Conservation (phyloP, 2,329 filamentous ascomycete genomes). For the Sporothrix brasiliensis region DNA sequence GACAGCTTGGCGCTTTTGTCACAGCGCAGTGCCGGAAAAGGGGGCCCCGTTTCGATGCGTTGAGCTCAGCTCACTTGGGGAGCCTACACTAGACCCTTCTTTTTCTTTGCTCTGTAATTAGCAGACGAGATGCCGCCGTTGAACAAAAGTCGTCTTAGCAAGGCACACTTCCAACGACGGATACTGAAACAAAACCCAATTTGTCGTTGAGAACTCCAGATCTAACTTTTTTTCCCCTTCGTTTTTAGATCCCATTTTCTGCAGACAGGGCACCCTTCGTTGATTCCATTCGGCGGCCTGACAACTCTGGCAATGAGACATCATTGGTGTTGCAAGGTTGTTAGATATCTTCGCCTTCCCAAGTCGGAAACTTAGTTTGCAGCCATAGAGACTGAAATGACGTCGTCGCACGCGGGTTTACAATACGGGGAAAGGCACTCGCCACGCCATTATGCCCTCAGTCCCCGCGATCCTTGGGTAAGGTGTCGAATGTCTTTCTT, state of each 20-base stretch:
- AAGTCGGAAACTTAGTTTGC: background rate
- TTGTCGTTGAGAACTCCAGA: no score
- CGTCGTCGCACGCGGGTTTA: constrained; percentile 7
- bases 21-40: background rate
- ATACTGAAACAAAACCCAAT: no score
- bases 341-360: background rate
- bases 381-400: background rate
- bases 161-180: no score
- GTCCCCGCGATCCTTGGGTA: constrained; percentile 12
- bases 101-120: background rate
- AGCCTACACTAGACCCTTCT: background rate
- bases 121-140: background rate
- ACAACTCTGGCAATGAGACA: background rate
- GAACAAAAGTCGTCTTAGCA: background rate
- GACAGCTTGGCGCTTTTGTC: constrained; percentile 10
- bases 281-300: constrained; percentile 2
- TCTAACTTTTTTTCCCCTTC: no score
- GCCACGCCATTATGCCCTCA: no score
- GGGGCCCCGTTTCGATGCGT: constrained; percentile 15
- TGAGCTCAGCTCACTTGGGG: background rate
- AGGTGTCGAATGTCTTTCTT: background rate
- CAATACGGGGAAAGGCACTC: background rate
- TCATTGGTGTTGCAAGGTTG: background rate
- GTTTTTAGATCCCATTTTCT: no score
- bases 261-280: no score